phyloP scores from a whole-genome alignment of 768 basidiomycete species.

The Asterophora lycoperdoides region DNA sequence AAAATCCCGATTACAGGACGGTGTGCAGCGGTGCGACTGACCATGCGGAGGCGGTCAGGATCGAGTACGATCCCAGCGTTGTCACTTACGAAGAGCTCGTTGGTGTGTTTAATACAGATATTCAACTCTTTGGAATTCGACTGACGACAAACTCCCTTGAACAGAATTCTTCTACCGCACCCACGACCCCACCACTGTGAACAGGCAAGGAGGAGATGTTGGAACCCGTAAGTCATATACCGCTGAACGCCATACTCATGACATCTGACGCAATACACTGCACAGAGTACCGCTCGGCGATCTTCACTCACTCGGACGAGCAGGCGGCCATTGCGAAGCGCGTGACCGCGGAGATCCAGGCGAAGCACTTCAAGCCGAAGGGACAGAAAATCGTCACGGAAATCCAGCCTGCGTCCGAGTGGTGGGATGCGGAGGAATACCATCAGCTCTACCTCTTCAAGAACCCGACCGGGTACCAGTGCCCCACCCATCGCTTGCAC shows the following conservation, averaged over 20 bases:
- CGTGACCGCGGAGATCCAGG: constrained; percentile 80
- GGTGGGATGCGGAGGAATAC: constrained; percentile 84
- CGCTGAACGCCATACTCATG: neutral
- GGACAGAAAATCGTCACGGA: constrained; percentile 75
- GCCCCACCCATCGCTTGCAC: constrained; percentile 80
- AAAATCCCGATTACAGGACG: constrained; percentile 60
- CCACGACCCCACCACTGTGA: constrained; percentile 84
- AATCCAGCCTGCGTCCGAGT: constrained; percentile 62
- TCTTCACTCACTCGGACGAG: constrained; percentile 74
- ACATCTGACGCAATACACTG: neutral
- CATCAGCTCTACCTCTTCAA: constrained; percentile 81
- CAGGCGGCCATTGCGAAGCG: constrained; percentile 69
- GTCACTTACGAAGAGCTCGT: constrained; percentile 85
- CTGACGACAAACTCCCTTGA: no score
- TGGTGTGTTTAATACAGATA: constrained; percentile 47
- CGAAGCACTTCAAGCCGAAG: constrained; percentile 73
- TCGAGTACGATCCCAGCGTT: constrained; percentile 78
- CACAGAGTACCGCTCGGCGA: constrained; percentile 88
- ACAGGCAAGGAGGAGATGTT: constrained; percentile 72
- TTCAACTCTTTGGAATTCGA: no score
- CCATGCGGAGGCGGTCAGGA: constrained; percentile 84
- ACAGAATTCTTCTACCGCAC: constrained; percentile 92
- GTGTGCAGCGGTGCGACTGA: constrained; percentile 81
- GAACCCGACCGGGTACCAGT: constrained; percentile 88
- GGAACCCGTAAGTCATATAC: constrained; percentile 65